phyloP scores from a whole-genome alignment of 106 monocot species.

The Cymbidium sinense region DNA sequence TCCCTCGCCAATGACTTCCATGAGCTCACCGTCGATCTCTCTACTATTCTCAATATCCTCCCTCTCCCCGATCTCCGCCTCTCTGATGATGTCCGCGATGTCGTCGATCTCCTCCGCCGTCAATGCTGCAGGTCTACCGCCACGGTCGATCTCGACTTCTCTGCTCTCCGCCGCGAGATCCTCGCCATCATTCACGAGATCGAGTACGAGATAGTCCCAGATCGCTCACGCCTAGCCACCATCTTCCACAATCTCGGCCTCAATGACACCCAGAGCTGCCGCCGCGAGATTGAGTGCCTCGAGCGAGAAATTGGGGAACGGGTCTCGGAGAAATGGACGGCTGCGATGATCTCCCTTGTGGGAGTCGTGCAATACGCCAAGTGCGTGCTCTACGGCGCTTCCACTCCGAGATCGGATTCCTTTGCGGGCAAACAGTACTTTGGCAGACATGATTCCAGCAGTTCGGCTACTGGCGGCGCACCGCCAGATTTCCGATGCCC shows the following conservation, averaged over 20 bases:
- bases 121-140: conserved; percentile 36
- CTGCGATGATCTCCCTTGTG: conserved; percentile 48
- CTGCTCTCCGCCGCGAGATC: conserved; percentile 31
- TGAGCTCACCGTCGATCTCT: conserved; percentile 40
- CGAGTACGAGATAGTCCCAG: conserved; percentile 56
- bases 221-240: conserved; percentile 26
- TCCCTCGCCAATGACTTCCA: conserved; percentile 34
- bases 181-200: conserved; percentile 43
- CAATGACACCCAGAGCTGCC: conserved; percentile 29
- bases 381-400: conserved; percentile 67
- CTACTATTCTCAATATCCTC: conserved; percentile 56
- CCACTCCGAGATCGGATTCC: conserved; percentile 33
- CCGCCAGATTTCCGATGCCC: conserved; percentile 73
- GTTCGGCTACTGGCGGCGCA: conserved; percentile 13
- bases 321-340: conserved; percentile 27
- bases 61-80: conserved; percentile 37
- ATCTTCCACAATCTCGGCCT: conserved; percentile 48
- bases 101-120: conserved; percentile 35
- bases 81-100: conserved; percentile 44
- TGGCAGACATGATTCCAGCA: conserved; percentile 14
- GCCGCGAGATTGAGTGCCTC: conserved; percentile 58
- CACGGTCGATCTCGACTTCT: conserved; percentile 17
- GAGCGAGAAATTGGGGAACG: conserved; percentile 71
- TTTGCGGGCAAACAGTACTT: background rate
- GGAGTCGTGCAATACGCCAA: conserved; percentile 73